These are phyloP conservation scores for Lotus japonicus DNA, from an alignment of 306 rosid species.

Conservation along the genomic window DNA sequence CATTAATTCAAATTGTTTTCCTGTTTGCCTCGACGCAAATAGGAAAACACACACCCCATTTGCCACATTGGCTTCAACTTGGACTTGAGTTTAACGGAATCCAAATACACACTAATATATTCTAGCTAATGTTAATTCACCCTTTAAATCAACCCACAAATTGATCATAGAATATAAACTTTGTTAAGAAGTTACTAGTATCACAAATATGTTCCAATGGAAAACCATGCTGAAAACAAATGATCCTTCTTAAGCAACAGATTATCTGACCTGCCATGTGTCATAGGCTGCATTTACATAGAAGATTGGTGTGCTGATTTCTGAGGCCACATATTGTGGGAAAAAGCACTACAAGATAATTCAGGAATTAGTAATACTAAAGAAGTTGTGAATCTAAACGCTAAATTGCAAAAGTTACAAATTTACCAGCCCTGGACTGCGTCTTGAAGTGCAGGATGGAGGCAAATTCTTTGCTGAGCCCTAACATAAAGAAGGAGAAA, in stretches of 20 bases:
- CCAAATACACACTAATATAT: not conserved
- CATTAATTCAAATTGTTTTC: not conserved
- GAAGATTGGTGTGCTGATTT: conserved; percentile 62
- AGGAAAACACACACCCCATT: no score
- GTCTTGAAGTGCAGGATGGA: conserved; percentile 57
- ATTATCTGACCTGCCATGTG: conserved; percentile 84
- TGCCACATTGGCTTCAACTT: no score
- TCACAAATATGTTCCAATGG: not conserved
- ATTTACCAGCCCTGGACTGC: conserved; percentile 56
- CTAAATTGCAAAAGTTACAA: not conserved
- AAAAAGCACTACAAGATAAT: conserved; percentile 71
- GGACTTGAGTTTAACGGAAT: no score
- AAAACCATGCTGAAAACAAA: not conserved
- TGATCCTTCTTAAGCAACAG: not conserved
- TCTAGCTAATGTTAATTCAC: not conserved
- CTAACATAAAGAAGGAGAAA: conserved; percentile 22
- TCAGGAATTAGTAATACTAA: not conserved
- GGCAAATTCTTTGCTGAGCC: conserved; percentile 63
- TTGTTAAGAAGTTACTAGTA: not conserved
- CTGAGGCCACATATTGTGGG: conserved; percentile 57
- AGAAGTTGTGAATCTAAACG: not conserved
- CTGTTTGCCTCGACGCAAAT: no score
- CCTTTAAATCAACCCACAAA: not conserved
- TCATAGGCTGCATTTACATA: conserved; percentile 86
- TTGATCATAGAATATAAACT: not conserved